Evolutionary conservation across 78 protist species (phyloP), one percentile per base, ranked within the genome.

Genomic region (Emiliania huxleyi): DNA sequence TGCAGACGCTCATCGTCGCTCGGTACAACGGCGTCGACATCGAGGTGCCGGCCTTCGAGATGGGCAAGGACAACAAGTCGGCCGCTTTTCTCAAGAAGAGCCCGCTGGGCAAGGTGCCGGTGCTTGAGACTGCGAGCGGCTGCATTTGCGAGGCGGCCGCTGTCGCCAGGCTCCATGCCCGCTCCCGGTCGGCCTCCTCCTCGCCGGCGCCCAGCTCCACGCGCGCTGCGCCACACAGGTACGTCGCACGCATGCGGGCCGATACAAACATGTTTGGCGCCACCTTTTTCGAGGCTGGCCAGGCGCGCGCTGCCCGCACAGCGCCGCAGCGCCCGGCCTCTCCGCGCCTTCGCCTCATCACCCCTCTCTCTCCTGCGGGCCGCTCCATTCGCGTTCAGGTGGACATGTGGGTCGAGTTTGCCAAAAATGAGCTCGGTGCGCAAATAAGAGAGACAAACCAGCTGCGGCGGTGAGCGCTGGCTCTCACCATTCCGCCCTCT

Each of bases 91-190:
- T 92, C 43, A 43, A 71, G 29, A n/a, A 52, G 48, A 19, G 23
- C 91, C 98, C 97, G 81, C 25, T 93, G 26, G 97, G 97, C 90
- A 96, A 96, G 95, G 94, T 95, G 42, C 98, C 98, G 81, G 95
- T 93, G 44, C 93, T 96, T 81, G 49, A 90, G 95, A 96, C 97
- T 69, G 77, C 92, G 44, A 55, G 93, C 25, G 98, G 98, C 46
- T 42, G 38, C 81, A 8, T 97, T 77, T 97, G 93, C 93, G 98
- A 96, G 88, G 73, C 95, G 29, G 87, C 93, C 85, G 95, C 97
- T 43, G 96, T 96, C 38, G 94, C 94, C 49, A 42, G 92, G 69
- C 91, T n/a, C n/a, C n/a, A n/a, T n/a, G n/a, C n/a, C n/a, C n/a
- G n/a, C n/a, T n/a, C n/a, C n/a, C n/a, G n/a, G n/a, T n/a, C n/a